Base-by-base conservation (phyloP, 2,329 filamentous ascomycete species). In the Colletotrichum lini region DNA sequence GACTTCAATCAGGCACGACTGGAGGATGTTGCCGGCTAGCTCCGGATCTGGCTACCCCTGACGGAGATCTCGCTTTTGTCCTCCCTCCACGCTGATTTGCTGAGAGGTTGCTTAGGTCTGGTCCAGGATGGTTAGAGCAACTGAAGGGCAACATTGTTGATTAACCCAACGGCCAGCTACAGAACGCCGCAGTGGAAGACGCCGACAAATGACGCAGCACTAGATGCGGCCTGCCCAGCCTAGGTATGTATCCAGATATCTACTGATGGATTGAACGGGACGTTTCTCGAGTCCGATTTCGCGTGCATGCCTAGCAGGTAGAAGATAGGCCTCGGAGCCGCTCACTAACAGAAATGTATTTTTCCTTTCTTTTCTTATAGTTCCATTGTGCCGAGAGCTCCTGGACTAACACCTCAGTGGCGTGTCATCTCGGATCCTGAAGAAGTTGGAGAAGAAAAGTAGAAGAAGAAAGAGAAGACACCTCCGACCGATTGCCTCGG, bases 41-140 rank as follows among this genome's bases (percentile, higher is more conserved):
- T 45, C 23, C 16, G n/a, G 40, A 53, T 23, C 7, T 38, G 23
- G 38, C 35, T 47, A 38, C 52, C 49, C 40, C 58, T 62, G 57
- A 53, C 16, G 56, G 38, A 54, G 57, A 56, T 67, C 57, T 54
- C 15, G 40, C 47, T 62, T 26, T 42, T 42, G 15, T 50, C 47
- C 12, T 49, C 6, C 6, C 30, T 50, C 35, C 8, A 9, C 35
- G 35, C 35, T 38, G 35, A 38, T 38, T 38, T 38, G 8, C 35
- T 38, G 35, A 38, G 30, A 30, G 52, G n/a, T 15, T 42, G 13
- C 30, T 57, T 57, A 1, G 38, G 47, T 21, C n/a, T 61, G 12
- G 30, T 18, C 3, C 12, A 9, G 15, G n/a, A 26, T 18, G n/a
- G n/a, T n/a, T 38, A 4, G 15, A 57, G 30, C 35, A 15, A 44